Evolutionary conservation across 2,329 filamentous ascomycete genomes (phyloP).

Genomic region (Trichoderma sp.): DNA sequence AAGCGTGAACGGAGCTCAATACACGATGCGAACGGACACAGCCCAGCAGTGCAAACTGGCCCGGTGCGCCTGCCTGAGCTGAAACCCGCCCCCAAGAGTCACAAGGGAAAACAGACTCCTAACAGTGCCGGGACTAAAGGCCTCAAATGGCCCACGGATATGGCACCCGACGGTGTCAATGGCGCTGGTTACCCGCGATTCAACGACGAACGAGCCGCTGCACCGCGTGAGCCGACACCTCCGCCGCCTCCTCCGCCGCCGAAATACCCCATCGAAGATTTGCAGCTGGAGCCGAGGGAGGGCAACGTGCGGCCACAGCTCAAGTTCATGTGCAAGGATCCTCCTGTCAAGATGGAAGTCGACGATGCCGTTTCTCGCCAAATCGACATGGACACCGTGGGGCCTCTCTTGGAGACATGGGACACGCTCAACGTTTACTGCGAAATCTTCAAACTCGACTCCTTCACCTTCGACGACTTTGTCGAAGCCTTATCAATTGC

Average conservation of each 20-base stretch:
- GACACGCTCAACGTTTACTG: constrained; percentile 98
- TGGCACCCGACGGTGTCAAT: constrained; percentile 42
- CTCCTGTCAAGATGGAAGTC: constrained; percentile 52
- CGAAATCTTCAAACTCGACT: constrained; percentile 90
- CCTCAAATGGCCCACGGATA: constrained; percentile 39
- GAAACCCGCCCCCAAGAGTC: constrained; percentile 71
- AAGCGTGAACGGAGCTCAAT: constrained; percentile 55
- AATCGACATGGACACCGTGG: constrained; percentile 83
- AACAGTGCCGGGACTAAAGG: constrained; percentile 44
- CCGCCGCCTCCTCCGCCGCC: constrained; percentile 72
- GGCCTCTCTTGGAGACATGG: constrained; percentile 86
- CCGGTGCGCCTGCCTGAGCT: constrained; percentile 67
- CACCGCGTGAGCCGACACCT: constrained; percentile 42
- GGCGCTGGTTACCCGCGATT: constrained; percentile 51
- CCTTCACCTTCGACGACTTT: constrained; percentile 97
- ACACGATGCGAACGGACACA: constrained; percentile 46
- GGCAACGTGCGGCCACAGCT: constrained; percentile 70
- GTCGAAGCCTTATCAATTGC: constrained; percentile 81
- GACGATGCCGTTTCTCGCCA: constrained; percentile 39
- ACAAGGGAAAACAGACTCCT: constrained; percentile 58
- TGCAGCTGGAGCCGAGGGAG: constrained; percentile 73
- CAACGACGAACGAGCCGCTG: constrained; percentile 39
- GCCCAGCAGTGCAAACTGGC: constrained; percentile 40
- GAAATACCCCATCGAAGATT: constrained; percentile 94
- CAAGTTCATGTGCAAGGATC: constrained; percentile 73